Evolutionary conservation across 768 basidiomycete genomes (phyloP), one percentile per base, ranked within the genome.

Genomic region (Tylopilus rubrobrunneus): DNA sequence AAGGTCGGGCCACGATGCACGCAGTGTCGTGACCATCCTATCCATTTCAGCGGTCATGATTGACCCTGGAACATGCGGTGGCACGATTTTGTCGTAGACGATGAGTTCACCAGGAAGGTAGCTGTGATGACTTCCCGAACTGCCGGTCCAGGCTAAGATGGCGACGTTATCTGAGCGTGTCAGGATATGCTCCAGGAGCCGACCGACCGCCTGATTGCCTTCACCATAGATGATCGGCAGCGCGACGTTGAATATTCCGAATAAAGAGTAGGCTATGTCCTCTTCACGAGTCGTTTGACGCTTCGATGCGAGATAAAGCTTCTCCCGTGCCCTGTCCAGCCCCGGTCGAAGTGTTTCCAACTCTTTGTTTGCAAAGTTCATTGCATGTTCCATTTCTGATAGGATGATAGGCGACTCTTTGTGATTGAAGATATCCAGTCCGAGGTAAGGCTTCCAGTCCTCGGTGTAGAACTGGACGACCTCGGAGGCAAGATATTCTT

Each of bases 211-310:
- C 2, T n/a, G 23, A 27, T 42, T 49, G 1, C 57, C 57, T 33
- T 59, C 60, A 7, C 61, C 62, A 28, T 63, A 63, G 17, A 33
- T 33, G 40, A 62, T 21, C 1, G 55, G 55, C 2, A 63, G 9
- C 1, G 25, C 23, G 5, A 48, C 49, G 33, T 55, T 40, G 29
- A 63, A 53, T 9, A 63, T 45, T 2, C 58, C 61, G 17, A 60
- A 23, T n/a, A 63, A 21, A 0, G 49, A 62, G 39, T 62, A 63
- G 1, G 61, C 55, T 3, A 31, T 47, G 10, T 63, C 62, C 44
- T 61, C 62, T 8, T 19, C 47, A 4, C 12, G 11, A 1, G 62
- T 63, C 15, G 62, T 56, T 7, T 36, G 31, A 2, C 62, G 48
- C 10, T 0, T 40, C 1, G 62, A 61, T 12, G 62, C 63, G 31